Evolutionary conservation across 1,284 basidiomycete species (phyloP).

Genomic region (Papiliotrema nemorosa): DNA sequence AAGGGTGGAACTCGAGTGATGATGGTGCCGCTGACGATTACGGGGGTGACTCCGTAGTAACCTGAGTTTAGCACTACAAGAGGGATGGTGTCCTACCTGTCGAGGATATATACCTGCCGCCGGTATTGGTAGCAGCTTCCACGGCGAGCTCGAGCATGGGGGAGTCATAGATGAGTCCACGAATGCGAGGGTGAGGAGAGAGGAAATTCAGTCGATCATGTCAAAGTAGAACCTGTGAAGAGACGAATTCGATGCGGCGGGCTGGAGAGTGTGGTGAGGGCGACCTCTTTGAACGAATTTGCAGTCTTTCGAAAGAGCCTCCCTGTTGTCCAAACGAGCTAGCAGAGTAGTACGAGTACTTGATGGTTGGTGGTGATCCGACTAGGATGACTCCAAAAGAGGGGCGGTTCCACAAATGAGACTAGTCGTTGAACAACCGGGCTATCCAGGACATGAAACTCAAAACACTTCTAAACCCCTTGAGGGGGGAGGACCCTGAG

Average conservation of each 20-base stretch:
- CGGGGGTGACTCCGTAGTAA: slow-evolving; percentile 40
- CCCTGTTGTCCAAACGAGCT: no score
- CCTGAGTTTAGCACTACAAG: slow-evolving; percentile 21
- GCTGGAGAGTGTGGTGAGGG: no score
- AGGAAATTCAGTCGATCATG: not conserved
- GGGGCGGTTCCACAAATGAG: no score
- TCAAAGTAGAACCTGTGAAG: not conserved
- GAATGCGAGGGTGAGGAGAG: not conserved
- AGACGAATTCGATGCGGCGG: not conserved
- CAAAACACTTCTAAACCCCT: not conserved
- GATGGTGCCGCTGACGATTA: slow-evolving; percentile 25
- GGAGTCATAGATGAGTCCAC: not conserved
- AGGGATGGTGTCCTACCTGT: slow-evolving; percentile 18
- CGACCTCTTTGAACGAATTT: no score
- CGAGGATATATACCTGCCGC: slow-evolving; percentile 26
- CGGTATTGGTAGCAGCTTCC: slow-evolving; percentile 18
- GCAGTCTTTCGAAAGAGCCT: no score
- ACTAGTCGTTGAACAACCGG: not conserved
- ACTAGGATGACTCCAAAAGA: no score
- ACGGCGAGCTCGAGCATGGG: slow-evolving; percentile 32
- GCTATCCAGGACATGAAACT: not conserved
- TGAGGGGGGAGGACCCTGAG: not conserved
- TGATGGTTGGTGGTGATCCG: no score
- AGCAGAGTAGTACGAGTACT: no score
- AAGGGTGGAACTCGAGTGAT: slow-evolving; percentile 20